Evolutionary conservation across 2,329 filamentous ascomycete genomes (phyloP), one percentile per base, ranked within the genome.

Genomic region (Colletotrichum incanum): DNA sequence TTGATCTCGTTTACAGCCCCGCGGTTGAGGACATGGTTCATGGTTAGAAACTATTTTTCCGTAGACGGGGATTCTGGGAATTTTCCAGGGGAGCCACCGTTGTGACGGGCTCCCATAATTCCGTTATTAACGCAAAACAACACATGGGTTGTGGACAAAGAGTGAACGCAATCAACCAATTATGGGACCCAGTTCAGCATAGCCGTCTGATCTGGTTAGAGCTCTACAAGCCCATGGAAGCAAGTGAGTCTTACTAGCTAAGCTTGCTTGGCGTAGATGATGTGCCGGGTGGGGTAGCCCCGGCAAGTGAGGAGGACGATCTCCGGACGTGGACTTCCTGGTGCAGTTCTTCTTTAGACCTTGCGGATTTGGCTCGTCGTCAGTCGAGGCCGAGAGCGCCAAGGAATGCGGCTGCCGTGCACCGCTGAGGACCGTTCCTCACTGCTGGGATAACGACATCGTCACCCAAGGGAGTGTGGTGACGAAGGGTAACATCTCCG

Each of bases 211-310:
- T n/a, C 58, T 61, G 26, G 18, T 60, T 34, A 23, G 18, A 34
- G 39, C 28, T 23, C n/a, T 37, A 9, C 14, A 20, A 41, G 37
- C 58, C 39, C 18, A 18, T 47, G 26, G 34, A 52, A 45, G 26
- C 45, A 20, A 11, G 28, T 56, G 34, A 47, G 39, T 37, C 56
- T 55, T 28, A 39, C 34, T 39, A 45, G 34, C 52, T 54, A 64
- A 72, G 65, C 59, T 60, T 69, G 52, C 69, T 72, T 64, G 59
- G 59, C 68, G 58, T 41, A 41, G 50, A 50, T 41, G 58, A 64
- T 59, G 50, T 72, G 65, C 65, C 37, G 59, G 60, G 45, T 69
- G 69, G 65, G 65, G 65, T 59, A 64, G 65, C n/a, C 58, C 58
- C 39, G 28, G 28, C 4, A 12, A 59, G 52, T 52, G 49, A 18